Base-by-base conservation (phyloP, 352 stramenopile species). In the Phytophthora boehmeriae region DNA sequence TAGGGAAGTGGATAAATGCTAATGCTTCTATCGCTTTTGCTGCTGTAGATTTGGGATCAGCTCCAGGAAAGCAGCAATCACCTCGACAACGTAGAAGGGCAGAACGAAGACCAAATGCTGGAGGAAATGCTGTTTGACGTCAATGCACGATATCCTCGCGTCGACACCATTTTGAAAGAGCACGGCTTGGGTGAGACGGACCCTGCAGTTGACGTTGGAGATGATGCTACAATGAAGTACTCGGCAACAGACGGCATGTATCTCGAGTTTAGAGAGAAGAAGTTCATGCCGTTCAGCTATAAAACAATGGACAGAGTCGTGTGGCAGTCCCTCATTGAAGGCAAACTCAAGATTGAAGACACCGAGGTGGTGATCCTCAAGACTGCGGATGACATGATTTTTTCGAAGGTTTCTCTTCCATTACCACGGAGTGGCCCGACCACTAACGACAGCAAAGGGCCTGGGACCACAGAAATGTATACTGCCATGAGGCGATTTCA, bases 231-330 rank as follows among this genome's bases (percentile, higher is more conserved):
- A 35, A 69, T 68, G 17, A 76, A 68, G 44, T 70, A 52, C 32
- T 70, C 67, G 11, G 39, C 41, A 13, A 47, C 27, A 20, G 50
- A 65, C 20, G 68, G 71, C 22, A 68, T 75, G 60, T 71, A 72
- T 20, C 47, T 76, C 16, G 57, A 68, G 45, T 64, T 68, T 34
- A 76, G 68, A 28, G 68, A 78, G 56, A 71, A 74, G 39, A 69
- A 76, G 42, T 67, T 55, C 47, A 68, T 80, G 39, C 68, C 65
- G 9, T 76, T 78, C 51, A 58, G 73, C 49, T 61, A 71, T 50
- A 55, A 59, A 5, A 45, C 59, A 5, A 43, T 73, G 9, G 68
- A 76, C 25, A 42, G 54, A 0, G 68, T 80, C 8, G 56, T 80
- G n/a, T 80, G 72, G 72, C 58, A 61, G 1, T 66, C 65, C 0